Percentiles rank a stretch among this genome's conserved stretches.
These are phyloP conservation scores for Carex parvula DNA, from an alignment of 176 grass and related monocot species.

Conservation along the genomic window DNA sequence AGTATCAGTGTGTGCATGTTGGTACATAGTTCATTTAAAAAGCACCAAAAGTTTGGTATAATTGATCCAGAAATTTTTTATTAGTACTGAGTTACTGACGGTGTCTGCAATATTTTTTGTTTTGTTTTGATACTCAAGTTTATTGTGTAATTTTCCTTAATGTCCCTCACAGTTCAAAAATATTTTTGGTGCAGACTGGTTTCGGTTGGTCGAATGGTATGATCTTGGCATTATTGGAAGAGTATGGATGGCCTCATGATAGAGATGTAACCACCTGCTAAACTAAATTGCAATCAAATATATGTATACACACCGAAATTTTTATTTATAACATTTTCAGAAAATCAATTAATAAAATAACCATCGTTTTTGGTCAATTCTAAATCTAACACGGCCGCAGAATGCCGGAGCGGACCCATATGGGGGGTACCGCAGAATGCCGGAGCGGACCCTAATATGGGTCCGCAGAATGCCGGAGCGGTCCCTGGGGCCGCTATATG, in stretches of 20 bases:
- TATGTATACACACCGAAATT: background rate
- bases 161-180: background rate
- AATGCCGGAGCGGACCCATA: too few species aligned
- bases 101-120: background rate
- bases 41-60: background rate
- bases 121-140: background rate
- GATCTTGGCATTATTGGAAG: slow-evolving; percentile 72
- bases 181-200: slow-evolving; percentile 58
- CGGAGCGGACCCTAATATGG: too few species aligned
- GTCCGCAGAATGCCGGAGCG: too few species aligned
- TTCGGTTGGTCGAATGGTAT: slow-evolving; percentile 99
- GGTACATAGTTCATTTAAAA: too few species aligned
- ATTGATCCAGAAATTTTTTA: background rate
- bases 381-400: too few species aligned
- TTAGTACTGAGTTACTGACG: background rate
- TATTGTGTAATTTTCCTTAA: background rate
- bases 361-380: too few species aligned
- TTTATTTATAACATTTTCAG: too few species aligned
- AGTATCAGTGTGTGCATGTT: too few species aligned
- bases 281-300: slow-evolving; percentile 1
- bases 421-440: too few species aligned
- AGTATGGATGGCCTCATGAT: slow-evolving; percentile 76
- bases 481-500: too few species aligned
- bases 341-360: too few species aligned
- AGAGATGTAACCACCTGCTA: slow-evolving; percentile 43